Base-by-base conservation (phyloP, 441 rosid genomes). In the Isatis lusitanica region DNA sequence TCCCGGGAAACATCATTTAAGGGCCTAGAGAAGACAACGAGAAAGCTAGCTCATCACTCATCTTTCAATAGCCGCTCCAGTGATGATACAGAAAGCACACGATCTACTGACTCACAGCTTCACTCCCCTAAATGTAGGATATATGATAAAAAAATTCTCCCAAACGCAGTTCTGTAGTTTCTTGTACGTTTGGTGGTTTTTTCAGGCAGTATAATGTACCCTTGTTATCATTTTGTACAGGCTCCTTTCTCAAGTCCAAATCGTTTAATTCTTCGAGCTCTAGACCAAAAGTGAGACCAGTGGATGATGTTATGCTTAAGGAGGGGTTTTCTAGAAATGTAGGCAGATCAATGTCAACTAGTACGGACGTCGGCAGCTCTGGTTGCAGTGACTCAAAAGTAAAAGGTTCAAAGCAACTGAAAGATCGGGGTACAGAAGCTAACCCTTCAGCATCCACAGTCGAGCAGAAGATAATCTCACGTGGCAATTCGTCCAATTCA, bases 1-100 rank as follows among this genome's bases (percentile, higher is more conserved):
- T 88, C 97, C 52, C 83, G 90, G 18, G 91, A 85, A 71, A 77
- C 85, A 77, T 88, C 97, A 58, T 85, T 84, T 69, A 94, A 87
- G 85, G 82, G 82, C 68, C 48, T 79, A 61, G 96, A 88, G 63
- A 90, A 88, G 84, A 89, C 87, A 60, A 90, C 85, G 77, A 74
- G 78, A 47, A 88, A 80, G 81, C 82, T 81, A 55, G 81, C 78
- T 57, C 81, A 74, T 56, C 88, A 83, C 73, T 74, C 81, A 68
- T 83, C 93, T 65, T 75, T 73, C 75, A 79, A 33, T 58, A 65
- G 43, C 63, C 72, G 71, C 68, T 71, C 72, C 64, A 71, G 76
- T 80, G 80, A 74, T 75, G 96, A 86, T 47, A 39, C 73, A 62
- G 94, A 86, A 81, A 78, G 64, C 76, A 68, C 76, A 47, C 81